These are phyloP conservation scores for Diophrys appendiculata DNA, from an alignment of 73 alveolate genomes.

Conservation along the genomic window DNA sequence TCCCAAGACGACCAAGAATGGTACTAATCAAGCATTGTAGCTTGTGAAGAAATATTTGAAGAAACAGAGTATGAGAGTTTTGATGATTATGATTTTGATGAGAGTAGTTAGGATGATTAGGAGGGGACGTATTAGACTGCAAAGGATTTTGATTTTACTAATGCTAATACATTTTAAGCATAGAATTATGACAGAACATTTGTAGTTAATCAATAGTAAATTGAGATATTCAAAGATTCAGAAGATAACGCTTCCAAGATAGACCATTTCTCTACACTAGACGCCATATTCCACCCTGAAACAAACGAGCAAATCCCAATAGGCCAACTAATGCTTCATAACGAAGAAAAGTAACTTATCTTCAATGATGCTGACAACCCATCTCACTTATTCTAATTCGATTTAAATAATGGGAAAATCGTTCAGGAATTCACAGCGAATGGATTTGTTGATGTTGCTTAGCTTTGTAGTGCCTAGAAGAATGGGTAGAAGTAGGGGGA, in stretches of 20 bases:
- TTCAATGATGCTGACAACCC: conserved; percentile 14
- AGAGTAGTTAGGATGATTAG: not conserved
- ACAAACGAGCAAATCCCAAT: no score
- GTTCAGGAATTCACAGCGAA: conserved; percentile 23
- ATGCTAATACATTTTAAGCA: conserved; percentile 28
- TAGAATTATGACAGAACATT: conserved; percentile 26
- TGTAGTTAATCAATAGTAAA: conserved; percentile 13
- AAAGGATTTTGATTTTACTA: not conserved
- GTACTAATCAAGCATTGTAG: not conserved
- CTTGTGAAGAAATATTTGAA: not conserved
- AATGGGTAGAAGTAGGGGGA: conserved; percentile 20
- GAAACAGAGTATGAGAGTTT: not conserved
- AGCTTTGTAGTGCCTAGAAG: conserved; percentile 1
- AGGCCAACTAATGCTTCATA: no score
- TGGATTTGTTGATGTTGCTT: conserved; percentile 1
- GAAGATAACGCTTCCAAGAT: conserved; percentile 4
- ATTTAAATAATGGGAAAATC: conserved; percentile 32
- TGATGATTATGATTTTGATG: not conserved
- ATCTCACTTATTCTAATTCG: conserved; percentile 18
- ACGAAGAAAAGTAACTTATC: conserved; percentile 15
- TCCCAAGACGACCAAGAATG: not conserved
- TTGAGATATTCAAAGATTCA: not conserved
- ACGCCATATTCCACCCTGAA: no score
- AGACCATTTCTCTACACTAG: conserved; percentile 14
- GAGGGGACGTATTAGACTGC: not conserved